Conservation (phyloP, 257 asterid species). For the Verbascum thapsus region DNA sequence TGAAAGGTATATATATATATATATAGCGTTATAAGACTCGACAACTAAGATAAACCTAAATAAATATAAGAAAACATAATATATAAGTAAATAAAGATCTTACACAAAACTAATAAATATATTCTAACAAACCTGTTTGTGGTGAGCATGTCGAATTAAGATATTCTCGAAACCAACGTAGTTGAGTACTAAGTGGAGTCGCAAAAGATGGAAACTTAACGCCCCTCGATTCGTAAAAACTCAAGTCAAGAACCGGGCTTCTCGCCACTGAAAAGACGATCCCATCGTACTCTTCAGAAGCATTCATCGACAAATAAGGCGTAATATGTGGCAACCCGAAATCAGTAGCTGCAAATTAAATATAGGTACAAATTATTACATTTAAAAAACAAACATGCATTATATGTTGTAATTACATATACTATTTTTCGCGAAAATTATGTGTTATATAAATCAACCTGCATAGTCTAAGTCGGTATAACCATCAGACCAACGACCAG, state of each 20-base stretch:
- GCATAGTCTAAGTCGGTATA: constrained; percentile 2
- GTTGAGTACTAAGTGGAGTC: constrained; percentile 22
- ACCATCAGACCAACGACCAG: constrained; percentile 27
- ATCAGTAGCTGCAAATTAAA: constrained; percentile 23
- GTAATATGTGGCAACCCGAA: constrained; percentile 22
- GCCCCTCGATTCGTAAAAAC: constrained; percentile 11
- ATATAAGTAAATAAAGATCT: too few species aligned
- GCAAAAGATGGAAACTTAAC: neutral
- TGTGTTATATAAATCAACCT: too few species aligned
- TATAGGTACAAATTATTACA: neutral
- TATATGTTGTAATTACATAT: neutral
- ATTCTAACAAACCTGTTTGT: constrained; percentile 1
- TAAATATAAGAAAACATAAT: too few species aligned
- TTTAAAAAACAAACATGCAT: too few species aligned
- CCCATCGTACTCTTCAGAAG: constrained; percentile 19
- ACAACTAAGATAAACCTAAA: too few species aligned
- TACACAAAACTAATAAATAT: neutral
- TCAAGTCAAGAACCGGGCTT: constrained; percentile 29
- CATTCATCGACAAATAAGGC: constrained; percentile 29
- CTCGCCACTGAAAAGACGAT: constrained; percentile 33
- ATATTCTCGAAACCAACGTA: constrained; percentile 26
- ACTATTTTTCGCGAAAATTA: neutral
- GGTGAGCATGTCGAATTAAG: constrained; percentile 16
- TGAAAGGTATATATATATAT: too few species aligned
- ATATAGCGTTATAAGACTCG: too few species aligned